Conservation (phyloP, 1,284 basidiomycete species). For the Rhodotorula sp. region DNA sequence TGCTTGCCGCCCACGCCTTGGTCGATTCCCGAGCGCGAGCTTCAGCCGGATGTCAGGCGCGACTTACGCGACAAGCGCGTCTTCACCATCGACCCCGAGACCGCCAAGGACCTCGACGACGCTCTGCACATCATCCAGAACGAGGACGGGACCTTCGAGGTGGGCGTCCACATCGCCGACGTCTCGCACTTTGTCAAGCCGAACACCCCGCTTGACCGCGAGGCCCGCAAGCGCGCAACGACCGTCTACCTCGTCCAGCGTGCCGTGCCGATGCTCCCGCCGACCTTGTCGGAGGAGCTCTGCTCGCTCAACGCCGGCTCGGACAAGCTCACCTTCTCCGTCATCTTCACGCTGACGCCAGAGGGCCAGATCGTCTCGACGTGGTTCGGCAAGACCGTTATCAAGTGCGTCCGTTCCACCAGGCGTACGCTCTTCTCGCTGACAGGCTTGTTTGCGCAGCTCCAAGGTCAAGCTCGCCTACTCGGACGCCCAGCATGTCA, state of each 20-base stretch:
- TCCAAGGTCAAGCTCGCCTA: conserved; percentile 86
- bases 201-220: conserved; percentile 93
- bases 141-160: conserved; percentile 84
- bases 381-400: conserved; percentile 89
- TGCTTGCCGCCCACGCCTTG: conserved; percentile 92
- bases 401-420: conserved; percentile 62
- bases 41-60: conserved; percentile 57
- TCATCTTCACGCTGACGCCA: conserved; percentile 78
- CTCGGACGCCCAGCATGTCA: conserved; percentile 71
- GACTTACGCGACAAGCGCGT: conserved; percentile 81
- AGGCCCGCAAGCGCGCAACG: conserved; percentile 94
- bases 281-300: conserved; percentile 81
- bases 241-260: conserved; percentile 90
- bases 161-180: conserved; percentile 93
- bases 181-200: conserved; percentile 82
- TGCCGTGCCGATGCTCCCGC: conserved; percentile 93
- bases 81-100: conserved; percentile 89
- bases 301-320: conserved; percentile 85
- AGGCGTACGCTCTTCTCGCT: background rate
- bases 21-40: conserved; percentile 78
- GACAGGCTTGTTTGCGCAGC: conserved; percentile 51
- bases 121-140: conserved; percentile 84
- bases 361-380: conserved; percentile 80
- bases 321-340: conserved; percentile 86
- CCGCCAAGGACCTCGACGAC: conserved; percentile 90